Conservation (phyloP, 257 asterid species). For the Solanum neorickii region DNA sequence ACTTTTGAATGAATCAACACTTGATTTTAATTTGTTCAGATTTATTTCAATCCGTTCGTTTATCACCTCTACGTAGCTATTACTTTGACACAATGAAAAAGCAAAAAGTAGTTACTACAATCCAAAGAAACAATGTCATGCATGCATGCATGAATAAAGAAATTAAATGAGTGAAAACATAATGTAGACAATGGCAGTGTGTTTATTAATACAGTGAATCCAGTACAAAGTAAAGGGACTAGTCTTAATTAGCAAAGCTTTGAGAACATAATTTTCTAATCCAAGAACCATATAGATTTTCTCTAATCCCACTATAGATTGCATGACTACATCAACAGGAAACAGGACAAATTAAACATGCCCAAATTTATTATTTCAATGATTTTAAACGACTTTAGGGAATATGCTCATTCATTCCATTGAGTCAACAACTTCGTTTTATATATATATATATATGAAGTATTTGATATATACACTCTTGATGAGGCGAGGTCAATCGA, state of each 20-base stretch:
- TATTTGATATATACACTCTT: background rate
- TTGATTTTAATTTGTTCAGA: background rate
- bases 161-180: background rate
- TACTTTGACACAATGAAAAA: background rate
- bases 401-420: background rate
- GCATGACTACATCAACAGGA: background rate
- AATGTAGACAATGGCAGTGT: background rate
- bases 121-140: background rate
- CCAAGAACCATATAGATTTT: background rate
- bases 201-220: background rate
- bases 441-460: background rate
- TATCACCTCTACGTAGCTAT: background rate
- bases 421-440: background rate
- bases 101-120: background rate
- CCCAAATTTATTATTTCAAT: background rate
- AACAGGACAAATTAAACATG: background rate
- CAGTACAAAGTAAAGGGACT: background rate
- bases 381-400: background rate
- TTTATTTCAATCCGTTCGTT: no score
- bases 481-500: fast-evolving
- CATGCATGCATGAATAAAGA: background rate
- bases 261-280: background rate
- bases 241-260: background rate
- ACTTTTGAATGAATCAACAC: background rate
- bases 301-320: background rate